A percentile compares a stretch with the other conserved stretches of the same genome.
Conservation (phyloP, 345 rosid species). For the Rhizophora mangle region DNA sequence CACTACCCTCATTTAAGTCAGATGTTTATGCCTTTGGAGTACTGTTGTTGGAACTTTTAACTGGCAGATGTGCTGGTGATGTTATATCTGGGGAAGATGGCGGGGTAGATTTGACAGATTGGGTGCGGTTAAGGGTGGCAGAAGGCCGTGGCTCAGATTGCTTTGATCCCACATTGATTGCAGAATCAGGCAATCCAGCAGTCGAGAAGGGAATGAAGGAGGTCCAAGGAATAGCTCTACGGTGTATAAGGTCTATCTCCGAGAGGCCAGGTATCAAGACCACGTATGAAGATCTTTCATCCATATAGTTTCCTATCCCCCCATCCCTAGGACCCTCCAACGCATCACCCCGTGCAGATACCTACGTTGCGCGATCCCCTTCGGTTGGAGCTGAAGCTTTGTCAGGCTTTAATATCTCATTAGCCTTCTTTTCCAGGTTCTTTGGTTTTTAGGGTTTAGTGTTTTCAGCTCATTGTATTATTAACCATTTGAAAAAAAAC, state of each 20-base stretch:
- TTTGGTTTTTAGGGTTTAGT: conserved; percentile 6
- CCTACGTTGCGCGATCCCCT: not conserved
- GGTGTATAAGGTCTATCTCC: conserved; percentile 74
- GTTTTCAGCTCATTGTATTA: conserved; percentile 13
- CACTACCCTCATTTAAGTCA: conserved; percentile 85
- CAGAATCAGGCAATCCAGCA: conserved; percentile 50
- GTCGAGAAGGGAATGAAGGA: conserved; percentile 88
- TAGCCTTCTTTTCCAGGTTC: conserved; percentile 8
- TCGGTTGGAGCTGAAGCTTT: conserved; percentile 13
- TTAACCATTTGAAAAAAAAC: conserved; percentile 3
- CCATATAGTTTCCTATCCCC: conserved; percentile 42
- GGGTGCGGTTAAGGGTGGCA: conserved; percentile 63
- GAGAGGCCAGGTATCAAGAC: conserved; percentile 97
- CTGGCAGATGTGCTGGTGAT: conserved; percentile 92
- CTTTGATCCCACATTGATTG: conserved; percentile 57
- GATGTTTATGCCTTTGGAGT: conserved; percentile 97
- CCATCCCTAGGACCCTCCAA: too few relatives aligned
- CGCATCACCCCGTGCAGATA: too few relatives aligned
- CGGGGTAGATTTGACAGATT: conserved; percentile 77
- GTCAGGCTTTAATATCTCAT: conserved; percentile 40
- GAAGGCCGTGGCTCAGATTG: conserved; percentile 72
- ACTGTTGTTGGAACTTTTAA: conserved; percentile 69
- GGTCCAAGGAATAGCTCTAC: conserved; percentile 78
- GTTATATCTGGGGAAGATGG: conserved; percentile 78
- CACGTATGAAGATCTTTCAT: conserved; percentile 94